These are phyloP conservation scores for Kazachstania sp. DNA, from an alignment of 1,139 yeast species.

Conservation along the genomic window DNA sequence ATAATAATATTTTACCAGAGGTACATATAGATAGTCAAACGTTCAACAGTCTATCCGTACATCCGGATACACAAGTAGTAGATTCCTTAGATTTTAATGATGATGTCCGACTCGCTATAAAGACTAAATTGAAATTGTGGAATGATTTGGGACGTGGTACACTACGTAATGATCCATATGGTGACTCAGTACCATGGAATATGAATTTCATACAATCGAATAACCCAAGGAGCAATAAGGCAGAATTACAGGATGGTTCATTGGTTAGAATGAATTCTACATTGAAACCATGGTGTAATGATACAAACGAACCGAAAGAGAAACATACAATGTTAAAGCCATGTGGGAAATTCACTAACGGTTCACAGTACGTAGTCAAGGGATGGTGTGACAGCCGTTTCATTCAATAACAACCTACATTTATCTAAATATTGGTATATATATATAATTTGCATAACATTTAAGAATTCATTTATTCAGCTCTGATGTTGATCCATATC, in stretches of 20 bases:
- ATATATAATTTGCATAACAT: not conserved
- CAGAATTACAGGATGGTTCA: constrained; percentile 10
- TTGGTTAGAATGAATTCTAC: constrained; percentile 24
- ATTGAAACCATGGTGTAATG: constrained; percentile 23
- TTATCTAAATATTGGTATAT: too few species aligned
- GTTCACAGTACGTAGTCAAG: constrained; percentile 29
- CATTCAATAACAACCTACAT: not conserved
- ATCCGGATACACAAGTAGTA: constrained; percentile 15
- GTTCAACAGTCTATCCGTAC: constrained; percentile 16
- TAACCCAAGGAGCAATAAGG: not conserved
- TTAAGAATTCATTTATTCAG: too few species aligned
- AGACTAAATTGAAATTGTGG: constrained; percentile 29
- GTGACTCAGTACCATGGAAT: constrained; percentile 23
- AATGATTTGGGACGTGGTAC: constrained; percentile 18
- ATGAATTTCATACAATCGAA: constrained; percentile 14
- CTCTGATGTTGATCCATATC: too few species aligned
- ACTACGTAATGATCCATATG: constrained; percentile 22
- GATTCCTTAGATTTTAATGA: constrained; percentile 8
- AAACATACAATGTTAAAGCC: constrained; percentile 23
- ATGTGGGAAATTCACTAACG: constrained; percentile 22
- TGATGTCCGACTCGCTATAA: constrained; percentile 25
- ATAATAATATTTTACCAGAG: constrained; percentile 22
- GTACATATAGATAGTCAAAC: constrained; percentile 26
- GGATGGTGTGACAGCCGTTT: constrained; percentile 31
- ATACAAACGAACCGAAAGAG: constrained; percentile 4